Evolutionary conservation across 768 basidiomycete species (phyloP), one percentile per base, ranked within the genome.

Genomic region (Leccinellum luteum): DNA sequence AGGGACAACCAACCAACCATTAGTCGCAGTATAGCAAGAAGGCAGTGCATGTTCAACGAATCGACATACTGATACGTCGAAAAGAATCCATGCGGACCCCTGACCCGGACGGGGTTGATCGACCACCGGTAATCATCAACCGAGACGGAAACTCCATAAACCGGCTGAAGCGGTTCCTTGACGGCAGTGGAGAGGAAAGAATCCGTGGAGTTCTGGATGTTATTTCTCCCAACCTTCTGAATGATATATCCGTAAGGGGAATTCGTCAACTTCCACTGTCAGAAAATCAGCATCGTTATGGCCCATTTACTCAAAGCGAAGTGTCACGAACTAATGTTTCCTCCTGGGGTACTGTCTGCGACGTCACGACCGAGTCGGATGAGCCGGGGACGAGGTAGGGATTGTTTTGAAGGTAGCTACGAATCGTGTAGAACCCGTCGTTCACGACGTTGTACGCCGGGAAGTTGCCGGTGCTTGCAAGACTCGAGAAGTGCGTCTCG

Each of bases 241-340:
- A 59, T 30, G 6, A 9, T 30, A 8, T 58, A 58, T 35, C 57
- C 56, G 14, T 14, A 4, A 30, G 9, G 15, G 1, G 23, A 2
- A 34, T 58, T 50, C 6, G 35, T 9, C 14, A 58, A 5, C 3
- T 1, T n/a, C 55, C 57, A 58, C 57, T 58, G 27, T 50, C 14
- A 6, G 17, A 6, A 28, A 34, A 34, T 58, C 13, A 58, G 27
- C 14, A 50, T 49, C 17, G 2, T 1, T 23, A 14, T 28, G 3
- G 25, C 0, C 38, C 1, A 4, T 30, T 12, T 17, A 21, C 15
- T 14, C 19, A 6, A 28, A 13, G 15, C 28, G 32, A 10, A 7
- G 4, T 6, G 8, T 32, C 27, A 51, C 57, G 25, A 50, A 58
- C 57, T 5, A 5, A 6, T 7, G 38, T 35, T 2, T 23, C 1